Percentiles rank a stretch among this genome's conserved stretches.
Conservation (phyloP, 495 filamentous ascomycete species). For the Penicillium riverlandense region DNA sequence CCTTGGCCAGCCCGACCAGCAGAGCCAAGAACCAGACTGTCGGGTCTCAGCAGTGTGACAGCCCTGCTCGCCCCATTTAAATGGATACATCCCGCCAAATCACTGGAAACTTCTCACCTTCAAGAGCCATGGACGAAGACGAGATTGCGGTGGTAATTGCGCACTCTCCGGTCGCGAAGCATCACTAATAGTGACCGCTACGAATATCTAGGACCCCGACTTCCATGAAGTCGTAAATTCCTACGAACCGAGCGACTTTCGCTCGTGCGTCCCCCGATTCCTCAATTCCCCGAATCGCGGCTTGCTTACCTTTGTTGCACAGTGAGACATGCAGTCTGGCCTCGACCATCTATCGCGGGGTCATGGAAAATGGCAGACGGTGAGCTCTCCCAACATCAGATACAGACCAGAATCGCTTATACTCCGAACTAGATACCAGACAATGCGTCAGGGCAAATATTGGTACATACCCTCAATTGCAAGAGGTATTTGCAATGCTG, state of each 20-base stretch:
- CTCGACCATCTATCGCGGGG: constrained; percentile 12
- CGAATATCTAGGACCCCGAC: constrained; percentile 2
- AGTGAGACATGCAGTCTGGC: not conserved
- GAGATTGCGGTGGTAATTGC: too few species aligned
- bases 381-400: constrained; percentile 10
- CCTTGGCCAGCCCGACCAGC: too few species aligned
- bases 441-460: too few species aligned
- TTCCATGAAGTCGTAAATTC: constrained; percentile 3
- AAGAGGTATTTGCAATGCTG: not conserved
- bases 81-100: too few species aligned
- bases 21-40: too few species aligned
- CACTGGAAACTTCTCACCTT: too few species aligned
- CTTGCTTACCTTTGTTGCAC: not conserved
- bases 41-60: too few species aligned
- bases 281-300: not conserved
- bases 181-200: too few species aligned
- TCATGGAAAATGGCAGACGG: constrained; percentile 14
- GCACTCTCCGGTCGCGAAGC: too few species aligned
- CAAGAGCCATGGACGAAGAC: too few species aligned
- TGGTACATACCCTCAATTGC: too few species aligned
- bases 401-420: constrained; percentile 2
- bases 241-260: constrained; percentile 10
- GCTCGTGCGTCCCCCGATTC: constrained; percentile 4
- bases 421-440: not conserved
- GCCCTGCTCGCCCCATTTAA: too few species aligned